Base-by-base conservation (phyloP, 306 rosid genomes). In the Erythrophleum fordii region DNA sequence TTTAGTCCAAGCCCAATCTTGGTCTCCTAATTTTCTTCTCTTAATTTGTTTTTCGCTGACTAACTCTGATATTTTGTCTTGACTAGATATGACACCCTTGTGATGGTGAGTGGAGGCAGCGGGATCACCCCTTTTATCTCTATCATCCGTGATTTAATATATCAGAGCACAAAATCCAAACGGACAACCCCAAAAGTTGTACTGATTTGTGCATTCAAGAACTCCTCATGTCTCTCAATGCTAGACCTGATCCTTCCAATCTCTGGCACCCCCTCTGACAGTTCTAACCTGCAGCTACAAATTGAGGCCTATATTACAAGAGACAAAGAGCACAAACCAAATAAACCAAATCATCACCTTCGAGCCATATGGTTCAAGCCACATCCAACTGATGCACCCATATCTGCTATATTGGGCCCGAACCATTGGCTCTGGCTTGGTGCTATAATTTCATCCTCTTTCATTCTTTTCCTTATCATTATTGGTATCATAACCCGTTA, bases 111-210 rank as follows among this genome's bases (percentile, higher is more conserved):
- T 75, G 94, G 94, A 86, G 97, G 97, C 77, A 89, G 94, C 53
- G 97, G 97, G 11, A 90, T 93, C 16, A 90, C 97, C 41, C 94
- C 94, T 0, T 93, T 89, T 73, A 81, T 91, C 45, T 93, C 97
- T 49, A 91, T 90, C 73, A 83, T 91, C 56, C 46, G 83, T 56
- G 93, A 91, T 62, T 80, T 93, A 5, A 67, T 91, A 35, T 81
- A 77, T 60, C 26, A 75, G 20, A 73, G 67, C 83, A 67, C 78
- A 41, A 25, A 74, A 11, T 22, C 61, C 44, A 83, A 77, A 81
- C 72, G 16, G 69, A 79, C 11, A 62, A 86, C 76, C 51, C 97
- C 94, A 23, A 84, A 87, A 72, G 72, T 93, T 28, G n/a, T 78
- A 29, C 73, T 93, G 8, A 73, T 90, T 49, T 87, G 88, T 68